Conservation (phyloP, 331 rosid genomes). For the Rhamnella rubrinervis region DNA sequence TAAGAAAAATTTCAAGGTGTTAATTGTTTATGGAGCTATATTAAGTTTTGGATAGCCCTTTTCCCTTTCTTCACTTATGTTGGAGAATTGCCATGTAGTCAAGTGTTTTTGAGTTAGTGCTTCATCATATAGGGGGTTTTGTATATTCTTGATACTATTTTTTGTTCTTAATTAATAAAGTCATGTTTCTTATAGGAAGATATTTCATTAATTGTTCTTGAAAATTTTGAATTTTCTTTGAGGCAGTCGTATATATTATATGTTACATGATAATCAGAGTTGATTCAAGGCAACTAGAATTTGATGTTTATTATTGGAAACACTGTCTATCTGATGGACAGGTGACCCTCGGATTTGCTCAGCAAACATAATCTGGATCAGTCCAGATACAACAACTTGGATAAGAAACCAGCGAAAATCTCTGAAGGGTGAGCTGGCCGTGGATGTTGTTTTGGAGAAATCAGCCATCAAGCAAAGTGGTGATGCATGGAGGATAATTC, state of each 20-base stretch:
- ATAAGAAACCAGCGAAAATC: conserved; percentile 54
- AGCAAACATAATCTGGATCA: conserved; percentile 78
- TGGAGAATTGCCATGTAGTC: too few species aligned
- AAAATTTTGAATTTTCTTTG: too few species aligned
- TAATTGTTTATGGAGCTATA: too few species aligned
- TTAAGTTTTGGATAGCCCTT: too few species aligned
- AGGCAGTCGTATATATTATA: too few species aligned
- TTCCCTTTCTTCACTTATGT: too few species aligned
- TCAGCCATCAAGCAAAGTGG: conserved; percentile 69
- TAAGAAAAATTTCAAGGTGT: too few species aligned
- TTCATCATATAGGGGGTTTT: too few species aligned
- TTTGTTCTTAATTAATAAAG: too few species aligned
- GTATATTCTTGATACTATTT: too few species aligned
- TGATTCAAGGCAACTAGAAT: background rate
- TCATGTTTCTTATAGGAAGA: too few species aligned
- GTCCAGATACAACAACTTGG: conserved; percentile 78
- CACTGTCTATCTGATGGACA: conserved; percentile 23
- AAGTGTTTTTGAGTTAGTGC: too few species aligned
- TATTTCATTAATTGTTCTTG: background rate
- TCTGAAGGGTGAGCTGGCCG: conserved; percentile 72
- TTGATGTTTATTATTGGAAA: background rate
- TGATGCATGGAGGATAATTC: conserved; percentile 92
- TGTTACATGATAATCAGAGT: background rate
- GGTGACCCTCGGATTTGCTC: conserved; percentile 80
- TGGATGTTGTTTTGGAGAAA: conserved; percentile 73